phyloP scores from a whole-genome alignment of 495 filamentous ascomycete species.

The Arthonia radiata region DNA sequence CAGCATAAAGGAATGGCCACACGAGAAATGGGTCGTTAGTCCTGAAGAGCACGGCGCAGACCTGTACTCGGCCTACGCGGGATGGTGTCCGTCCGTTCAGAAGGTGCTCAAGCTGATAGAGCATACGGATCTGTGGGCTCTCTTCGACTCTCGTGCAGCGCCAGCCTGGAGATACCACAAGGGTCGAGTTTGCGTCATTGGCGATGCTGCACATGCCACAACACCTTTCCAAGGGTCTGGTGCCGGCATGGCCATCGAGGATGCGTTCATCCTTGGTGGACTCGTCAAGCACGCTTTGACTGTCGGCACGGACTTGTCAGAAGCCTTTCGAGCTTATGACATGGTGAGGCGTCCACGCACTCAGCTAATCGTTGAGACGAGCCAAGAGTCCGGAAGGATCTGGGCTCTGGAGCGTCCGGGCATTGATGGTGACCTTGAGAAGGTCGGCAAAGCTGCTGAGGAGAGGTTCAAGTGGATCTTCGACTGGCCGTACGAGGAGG shows the following conservation, averaged over 20 bases:
- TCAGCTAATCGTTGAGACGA: too few relatives aligned
- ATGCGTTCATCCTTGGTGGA: constrained; percentile 79
- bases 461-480: too few relatives aligned
- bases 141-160: constrained; percentile 38
- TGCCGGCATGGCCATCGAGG: constrained; percentile 48
- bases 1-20: constrained; percentile 19
- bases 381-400: too few relatives aligned
- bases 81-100: constrained; percentile 25
- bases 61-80: constrained; percentile 26
- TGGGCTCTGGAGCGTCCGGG: too few relatives aligned
- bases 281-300: constrained; percentile 24
- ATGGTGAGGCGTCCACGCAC: constrained; percentile 26
- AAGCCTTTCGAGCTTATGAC: constrained; percentile 39
- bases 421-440: too few relatives aligned
- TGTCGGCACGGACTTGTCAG: constrained; percentile 14
- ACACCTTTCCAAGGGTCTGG: constrained; percentile 49
- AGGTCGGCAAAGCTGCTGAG: too few relatives aligned
- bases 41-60: constrained; percentile 27
- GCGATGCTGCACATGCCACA: constrained; percentile 45
- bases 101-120: constrained; percentile 21
- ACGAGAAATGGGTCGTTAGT: constrained; percentile 32
- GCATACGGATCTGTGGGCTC: constrained; percentile 31
- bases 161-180: constrained; percentile 28
- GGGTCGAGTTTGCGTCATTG: constrained; percentile 30
- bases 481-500: too few relatives aligned